These are phyloP conservation scores for Chytridium lagenaria DNA, from an alignment of 371 early-diverging fungal genomes.

Conservation along the genomic window DNA sequence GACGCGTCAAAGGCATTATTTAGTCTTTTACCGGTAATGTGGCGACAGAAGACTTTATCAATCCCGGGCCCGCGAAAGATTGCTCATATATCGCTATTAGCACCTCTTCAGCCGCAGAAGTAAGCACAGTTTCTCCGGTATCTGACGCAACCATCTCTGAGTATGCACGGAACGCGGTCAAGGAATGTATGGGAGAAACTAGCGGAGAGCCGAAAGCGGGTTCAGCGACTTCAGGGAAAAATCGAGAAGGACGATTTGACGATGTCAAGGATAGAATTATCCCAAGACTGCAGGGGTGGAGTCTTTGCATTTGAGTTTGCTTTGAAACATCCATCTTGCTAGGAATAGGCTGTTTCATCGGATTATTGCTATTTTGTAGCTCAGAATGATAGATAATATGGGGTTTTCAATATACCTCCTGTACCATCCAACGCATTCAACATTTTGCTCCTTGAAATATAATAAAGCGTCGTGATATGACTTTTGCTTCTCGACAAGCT, in stretches of 20 bases:
- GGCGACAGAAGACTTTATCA: neutral
- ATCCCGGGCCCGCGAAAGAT: neutral
- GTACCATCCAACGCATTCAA: slow-evolving; percentile 41
- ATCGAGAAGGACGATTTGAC: slow-evolving; percentile 28
- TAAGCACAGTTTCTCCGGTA: neutral
- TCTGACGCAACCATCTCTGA: neutral
- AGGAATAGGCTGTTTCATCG: slow-evolving; percentile 23
- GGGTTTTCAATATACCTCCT: slow-evolving; percentile 17
- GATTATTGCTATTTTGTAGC: neutral
- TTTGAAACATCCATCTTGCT: neutral
- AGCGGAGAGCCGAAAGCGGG: slow-evolving; percentile 21
- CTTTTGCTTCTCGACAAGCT: slow-evolving; percentile 13
- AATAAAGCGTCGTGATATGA: slow-evolving; percentile 22
- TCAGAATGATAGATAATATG: neutral
- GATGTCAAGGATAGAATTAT: slow-evolving; percentile 13
- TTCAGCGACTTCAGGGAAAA: slow-evolving; percentile 34
- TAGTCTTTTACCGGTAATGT: neutral
- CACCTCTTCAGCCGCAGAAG: slow-evolving; percentile 29
- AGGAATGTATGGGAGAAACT: slow-evolving; percentile 23
- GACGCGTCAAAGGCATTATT: neutral
- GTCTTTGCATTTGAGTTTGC: slow-evolving; percentile 15
- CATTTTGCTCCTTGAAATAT: slow-evolving; percentile 24
- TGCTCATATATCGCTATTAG: slow-evolving; percentile 27
- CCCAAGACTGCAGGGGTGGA: slow-evolving; percentile 17
- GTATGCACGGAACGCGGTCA: slow-evolving; percentile 23